Evolutionary conservation across 2,329 filamentous ascomycete genomes (phyloP), one percentile per base, ranked within the genome.

Genomic region (Dactylellina parvicollis): DNA sequence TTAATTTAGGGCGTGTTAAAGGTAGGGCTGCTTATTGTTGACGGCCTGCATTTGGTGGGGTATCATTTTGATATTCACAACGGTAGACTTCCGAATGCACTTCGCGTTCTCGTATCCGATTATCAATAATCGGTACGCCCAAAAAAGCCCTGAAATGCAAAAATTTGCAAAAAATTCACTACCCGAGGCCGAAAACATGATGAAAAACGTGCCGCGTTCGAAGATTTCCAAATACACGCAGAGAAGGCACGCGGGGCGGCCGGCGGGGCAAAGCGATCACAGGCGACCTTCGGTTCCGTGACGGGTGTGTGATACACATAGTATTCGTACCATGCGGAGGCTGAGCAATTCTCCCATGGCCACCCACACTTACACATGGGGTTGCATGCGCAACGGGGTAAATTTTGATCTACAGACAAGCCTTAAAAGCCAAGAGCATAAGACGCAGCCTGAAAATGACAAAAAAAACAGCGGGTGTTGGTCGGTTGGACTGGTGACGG

Each of bases 251-350:
- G 30, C 12, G 5, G 30, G 3, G 50, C 3, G 36, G 20, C 10
- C 34, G 34, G 38, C 9, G 28, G 50, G 36, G 56, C 46, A 40
- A 38, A 44, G 59, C 52, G 52, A 64, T 66, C 61, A 57, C 50
- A 57, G 57, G 61, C 61, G 61, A 66, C 36, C n/a, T 26, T 62
- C 57, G 57, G 57, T 62, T 62, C 57, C 36, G 52, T 56, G 52
- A 56, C 36, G 34, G 5, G 12, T 3, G 12, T 3, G 52, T n/a
- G n/a, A n/a, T n/a, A n/a, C n/a, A n/a, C n/a, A 36, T 55, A 32
- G 32, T 40, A 56, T 42, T 56, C 52, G 52, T 56, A 56, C 18
- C 22, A 3, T 18, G 20, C 7, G 34, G 52, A 34, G 34, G 52
- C 52, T 56, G 52, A 56, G 52, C 52, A 30, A 24, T 4, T 10